Conservation (phyloP, 805 yeast genomes). For the Wickerhamiella occidentalis region DNA sequence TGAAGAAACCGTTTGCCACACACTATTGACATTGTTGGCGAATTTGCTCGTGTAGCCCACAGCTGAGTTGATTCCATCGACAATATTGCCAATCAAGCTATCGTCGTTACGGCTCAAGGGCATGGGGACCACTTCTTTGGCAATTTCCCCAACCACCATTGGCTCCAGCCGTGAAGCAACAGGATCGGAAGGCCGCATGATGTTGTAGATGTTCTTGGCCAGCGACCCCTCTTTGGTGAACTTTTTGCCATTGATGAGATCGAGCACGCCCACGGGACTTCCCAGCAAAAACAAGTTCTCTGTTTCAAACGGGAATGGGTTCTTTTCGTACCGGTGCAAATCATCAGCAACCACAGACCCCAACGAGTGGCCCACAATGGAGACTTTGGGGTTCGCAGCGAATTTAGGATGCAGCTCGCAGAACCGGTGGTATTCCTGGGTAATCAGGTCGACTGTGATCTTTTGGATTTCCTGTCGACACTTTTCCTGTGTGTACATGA, state of each 20-base stretch:
- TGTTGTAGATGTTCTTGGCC: slow-evolving; percentile 56
- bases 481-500: slow-evolving; percentile 58
- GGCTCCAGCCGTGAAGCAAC: slow-evolving; percentile 88
- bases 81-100: slow-evolving; percentile 30
- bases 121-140: slow-evolving; percentile 49
- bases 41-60: slow-evolving; percentile 25
- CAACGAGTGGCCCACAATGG: slow-evolving; percentile 79
- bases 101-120: slow-evolving; percentile 26
- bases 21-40: slow-evolving; percentile 28
- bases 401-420: slow-evolving; percentile 54
- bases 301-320: slow-evolving; percentile 53
- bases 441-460: slow-evolving; percentile 52
- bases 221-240: slow-evolving; percentile 22
- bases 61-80: slow-evolving; percentile 4
- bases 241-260: slow-evolving; percentile 50
- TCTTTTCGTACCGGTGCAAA: slow-evolving; percentile 35
- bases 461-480: slow-evolving; percentile 50
- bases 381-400: slow-evolving; percentile 53
- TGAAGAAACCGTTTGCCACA: slow-evolving; percentile 18
- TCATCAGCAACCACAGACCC: slow-evolving; percentile 82
- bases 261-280: slow-evolving; percentile 82
- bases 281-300: slow-evolving; percentile 72
- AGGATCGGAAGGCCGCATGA: slow-evolving; percentile 87
- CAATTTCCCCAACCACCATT: slow-evolving; percentile 39
- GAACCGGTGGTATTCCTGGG: slow-evolving; percentile 47